A percentile compares a stretch with the other conserved stretches of the same genome.
phyloP scores from a whole-genome alignment of 2,329 filamentous ascomycete genomes.

The Westerdykella aurantiaca region DNA sequence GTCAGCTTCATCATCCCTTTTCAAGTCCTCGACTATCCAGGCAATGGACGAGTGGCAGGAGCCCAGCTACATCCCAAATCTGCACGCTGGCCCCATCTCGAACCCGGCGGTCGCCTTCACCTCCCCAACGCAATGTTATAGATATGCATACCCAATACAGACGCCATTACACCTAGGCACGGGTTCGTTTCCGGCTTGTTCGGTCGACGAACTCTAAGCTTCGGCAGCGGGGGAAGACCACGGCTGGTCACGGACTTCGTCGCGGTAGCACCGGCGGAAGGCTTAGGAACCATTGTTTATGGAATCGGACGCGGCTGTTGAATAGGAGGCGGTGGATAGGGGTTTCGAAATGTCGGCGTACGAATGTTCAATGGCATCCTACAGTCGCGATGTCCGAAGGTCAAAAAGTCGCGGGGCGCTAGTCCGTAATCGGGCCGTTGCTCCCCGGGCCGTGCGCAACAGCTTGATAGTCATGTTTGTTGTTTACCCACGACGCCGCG shows the following conservation, averaged over 20 bases:
- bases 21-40: background rate
- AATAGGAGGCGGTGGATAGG: background rate
- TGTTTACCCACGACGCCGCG: background rate
- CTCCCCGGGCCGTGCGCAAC: background rate
- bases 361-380: background rate
- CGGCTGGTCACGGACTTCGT: constrained; percentile 39
- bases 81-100: background rate
- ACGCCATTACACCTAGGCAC: constrained; percentile 61
- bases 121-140: background rate
- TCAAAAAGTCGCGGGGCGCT: background rate
- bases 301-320: constrained; percentile 2
- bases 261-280: constrained; percentile 21
- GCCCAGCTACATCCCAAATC: background rate
- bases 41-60: background rate
- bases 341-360: background rate
- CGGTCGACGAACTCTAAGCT: constrained; percentile 60
- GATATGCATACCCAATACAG: constrained; percentile 53
- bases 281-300: constrained; percentile 33
- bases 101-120: background rate
- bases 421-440: background rate
- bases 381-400: background rate
- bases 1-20: constrained; percentile 14
- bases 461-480: background rate
- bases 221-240: constrained; percentile 54
- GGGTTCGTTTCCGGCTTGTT: constrained; percentile 58